Conservation (phyloP, 495 filamentous ascomycete genomes). For the Penicillium egyptiacum region DNA sequence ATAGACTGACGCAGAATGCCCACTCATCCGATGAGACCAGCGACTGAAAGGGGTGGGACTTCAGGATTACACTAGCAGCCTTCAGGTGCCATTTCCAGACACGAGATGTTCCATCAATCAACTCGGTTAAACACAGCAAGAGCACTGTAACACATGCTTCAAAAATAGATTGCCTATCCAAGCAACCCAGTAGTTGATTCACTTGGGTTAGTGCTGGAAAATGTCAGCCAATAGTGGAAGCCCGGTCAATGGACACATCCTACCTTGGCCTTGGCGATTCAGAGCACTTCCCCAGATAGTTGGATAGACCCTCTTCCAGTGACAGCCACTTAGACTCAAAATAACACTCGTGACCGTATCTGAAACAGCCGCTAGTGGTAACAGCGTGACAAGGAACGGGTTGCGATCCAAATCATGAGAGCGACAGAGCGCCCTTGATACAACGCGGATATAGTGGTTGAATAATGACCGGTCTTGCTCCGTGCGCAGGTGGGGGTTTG, state of each 20-base stretch:
- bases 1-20: conserved; percentile 28
- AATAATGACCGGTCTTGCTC: conserved; percentile 31
- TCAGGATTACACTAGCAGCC: conserved; percentile 30
- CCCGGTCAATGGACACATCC: not conserved
- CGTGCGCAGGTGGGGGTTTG: conserved; percentile 25
- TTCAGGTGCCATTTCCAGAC: conserved; percentile 37
- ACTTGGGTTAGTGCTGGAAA: conserved; percentile 27
- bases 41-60: conserved; percentile 19
- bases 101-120: conserved; percentile 28
- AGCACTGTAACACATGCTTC: conserved; percentile 30
- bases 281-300: conserved; percentile 29
- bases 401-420: conserved; percentile 28
- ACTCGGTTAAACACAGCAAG: conserved; percentile 29
- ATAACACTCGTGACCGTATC: conserved; percentile 31
- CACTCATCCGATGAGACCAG: conserved; percentile 22
- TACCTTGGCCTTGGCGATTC: conserved; percentile 29
- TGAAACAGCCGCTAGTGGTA: conserved; percentile 30
- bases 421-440: conserved; percentile 27
- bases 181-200: conserved; percentile 15
- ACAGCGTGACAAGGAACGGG: conserved; percentile 28
- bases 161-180: conserved; percentile 21
- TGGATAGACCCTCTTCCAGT: conserved; percentile 33
- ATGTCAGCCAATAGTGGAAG: not conserved
- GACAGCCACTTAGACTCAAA: conserved; percentile 30
- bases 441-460: conserved; percentile 34